phyloP scores from a whole-genome alignment of 2,329 filamentous ascomycete genomes.

The Waltergamsia citrina region DNA sequence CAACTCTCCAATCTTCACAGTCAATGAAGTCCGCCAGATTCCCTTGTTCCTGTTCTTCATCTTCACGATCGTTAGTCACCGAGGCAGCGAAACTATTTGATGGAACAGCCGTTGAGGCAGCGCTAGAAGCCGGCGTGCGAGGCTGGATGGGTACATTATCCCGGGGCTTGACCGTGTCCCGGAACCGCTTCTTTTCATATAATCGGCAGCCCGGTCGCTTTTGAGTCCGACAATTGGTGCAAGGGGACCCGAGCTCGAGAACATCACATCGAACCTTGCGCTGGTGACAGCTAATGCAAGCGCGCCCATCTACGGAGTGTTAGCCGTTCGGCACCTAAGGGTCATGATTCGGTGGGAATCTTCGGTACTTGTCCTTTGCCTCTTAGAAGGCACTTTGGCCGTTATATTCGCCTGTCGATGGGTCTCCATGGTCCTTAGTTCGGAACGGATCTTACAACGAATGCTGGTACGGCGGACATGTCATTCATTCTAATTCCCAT shows the following conservation, averaged over 20 bases:
- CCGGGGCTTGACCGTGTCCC: conserved; percentile 19
- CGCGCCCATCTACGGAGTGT: conserved; percentile 19
- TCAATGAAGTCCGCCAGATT: conserved; percentile 41
- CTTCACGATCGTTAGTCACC: conserved; percentile 4
- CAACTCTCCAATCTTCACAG: conserved; percentile 29
- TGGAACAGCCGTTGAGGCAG: not conserved
- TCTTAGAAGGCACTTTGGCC: too few species aligned
- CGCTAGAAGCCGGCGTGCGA: conserved; percentile 13
- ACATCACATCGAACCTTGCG: conserved; percentile 42
- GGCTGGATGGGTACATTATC: conserved; percentile 32
- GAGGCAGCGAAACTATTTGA: not conserved
- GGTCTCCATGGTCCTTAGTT: too few species aligned
- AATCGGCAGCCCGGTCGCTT: conserved; percentile 31
- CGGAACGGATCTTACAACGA: too few species aligned
- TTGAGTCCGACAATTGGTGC: conserved; percentile 35
- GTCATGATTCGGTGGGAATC: not conserved
- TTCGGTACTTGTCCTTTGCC: conserved; percentile 1
- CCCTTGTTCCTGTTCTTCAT: conserved; percentile 30
- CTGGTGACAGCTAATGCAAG: conserved; percentile 37
- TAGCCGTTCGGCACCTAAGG: not conserved
- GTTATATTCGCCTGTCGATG: too few species aligned
- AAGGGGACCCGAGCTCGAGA: conserved; percentile 32
- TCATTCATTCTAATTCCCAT: too few species aligned
- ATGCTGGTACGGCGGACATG: too few species aligned
- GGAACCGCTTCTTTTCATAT: conserved; percentile 36